Conservation (phyloP, 306 rosid genomes). For the Trifolium pratense region DNA sequence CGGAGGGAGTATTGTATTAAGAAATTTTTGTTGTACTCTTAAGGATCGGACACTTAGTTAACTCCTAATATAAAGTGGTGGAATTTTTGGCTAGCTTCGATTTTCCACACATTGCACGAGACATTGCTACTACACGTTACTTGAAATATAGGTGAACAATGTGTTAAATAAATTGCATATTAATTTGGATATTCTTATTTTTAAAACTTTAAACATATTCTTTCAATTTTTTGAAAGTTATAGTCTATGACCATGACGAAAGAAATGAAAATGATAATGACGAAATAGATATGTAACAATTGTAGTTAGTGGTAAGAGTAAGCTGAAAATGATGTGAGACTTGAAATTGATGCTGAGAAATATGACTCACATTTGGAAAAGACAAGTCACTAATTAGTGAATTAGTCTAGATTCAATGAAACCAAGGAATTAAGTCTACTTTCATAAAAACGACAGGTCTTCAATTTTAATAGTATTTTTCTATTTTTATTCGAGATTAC, state of each 20-base stretch:
- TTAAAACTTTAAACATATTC: too few species aligned
- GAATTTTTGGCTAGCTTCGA: too few species aligned
- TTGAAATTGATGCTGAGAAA: conserved; percentile 40
- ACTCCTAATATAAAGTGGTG: too few species aligned
- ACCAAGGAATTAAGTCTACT: conserved; percentile 57
- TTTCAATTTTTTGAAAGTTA: too few species aligned
- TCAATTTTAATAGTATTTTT: conserved; percentile 23
- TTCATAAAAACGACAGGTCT: conserved; percentile 58
- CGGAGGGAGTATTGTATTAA: too few species aligned
- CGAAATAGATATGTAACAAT: conserved; percentile 38
- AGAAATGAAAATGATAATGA: conserved; percentile 40
- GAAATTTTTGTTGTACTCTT: too few species aligned
- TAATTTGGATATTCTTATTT: too few species aligned
- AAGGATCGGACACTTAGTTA: too few species aligned
- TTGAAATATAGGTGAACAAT: too few species aligned
- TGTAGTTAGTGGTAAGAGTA: conserved; percentile 32
- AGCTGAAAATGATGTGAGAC: conserved; percentile 50
- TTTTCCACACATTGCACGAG: too few species aligned
- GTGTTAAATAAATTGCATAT: too few species aligned
- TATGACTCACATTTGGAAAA: conserved; percentile 45
- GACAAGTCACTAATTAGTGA: conserved; percentile 9
- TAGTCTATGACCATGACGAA: conserved; percentile 52
- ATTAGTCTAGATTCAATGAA: conserved; percentile 73
- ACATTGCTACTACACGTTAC: too few species aligned
- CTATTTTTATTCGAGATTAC: neutral